A percentile compares a stretch with the other conserved stretches of the same genome.
Conservation (phyloP, 441 rosid genomes). For the Gossypium lobatum region DNA sequence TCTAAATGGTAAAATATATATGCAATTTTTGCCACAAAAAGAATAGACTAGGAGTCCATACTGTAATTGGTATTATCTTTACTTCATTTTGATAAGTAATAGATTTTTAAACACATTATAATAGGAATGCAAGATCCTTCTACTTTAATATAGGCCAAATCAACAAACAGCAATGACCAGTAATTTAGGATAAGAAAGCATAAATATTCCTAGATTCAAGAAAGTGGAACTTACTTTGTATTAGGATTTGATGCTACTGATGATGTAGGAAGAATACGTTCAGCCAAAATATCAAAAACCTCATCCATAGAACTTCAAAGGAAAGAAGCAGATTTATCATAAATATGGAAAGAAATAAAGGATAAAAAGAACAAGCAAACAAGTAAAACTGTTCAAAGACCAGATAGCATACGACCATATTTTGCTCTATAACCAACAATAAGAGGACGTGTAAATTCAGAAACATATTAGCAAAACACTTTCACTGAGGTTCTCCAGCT, state of each 20-base stretch:
- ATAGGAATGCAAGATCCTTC: not conserved
- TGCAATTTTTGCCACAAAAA: not conserved
- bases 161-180: not conserved
- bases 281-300: slow-evolving; percentile 64
- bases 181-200: not conserved
- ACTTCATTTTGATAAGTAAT: not conserved
- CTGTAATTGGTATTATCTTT: not conserved
- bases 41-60: not conserved
- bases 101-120: not conserved
- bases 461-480: not conserved
- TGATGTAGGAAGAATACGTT: slow-evolving; percentile 55
- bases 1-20: not conserved
- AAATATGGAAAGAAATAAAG: not conserved
- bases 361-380: not conserved
- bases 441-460: not conserved
- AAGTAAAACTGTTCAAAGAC: not conserved
- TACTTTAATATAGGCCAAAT: not conserved
- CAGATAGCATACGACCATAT: not conserved
- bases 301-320: slow-evolving; percentile 69
- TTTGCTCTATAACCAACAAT: not conserved
- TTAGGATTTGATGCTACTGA: slow-evolving; percentile 45
- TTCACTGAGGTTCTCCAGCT: not conserved
- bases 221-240: slow-evolving; percentile 43
- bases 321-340: not conserved
- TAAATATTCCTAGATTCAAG: slow-evolving; percentile 10